Evolutionary conservation across 2,329 filamentous ascomycete species (phyloP), one percentile per base, ranked within the genome.

Genomic region (Penicillium sp.): DNA sequence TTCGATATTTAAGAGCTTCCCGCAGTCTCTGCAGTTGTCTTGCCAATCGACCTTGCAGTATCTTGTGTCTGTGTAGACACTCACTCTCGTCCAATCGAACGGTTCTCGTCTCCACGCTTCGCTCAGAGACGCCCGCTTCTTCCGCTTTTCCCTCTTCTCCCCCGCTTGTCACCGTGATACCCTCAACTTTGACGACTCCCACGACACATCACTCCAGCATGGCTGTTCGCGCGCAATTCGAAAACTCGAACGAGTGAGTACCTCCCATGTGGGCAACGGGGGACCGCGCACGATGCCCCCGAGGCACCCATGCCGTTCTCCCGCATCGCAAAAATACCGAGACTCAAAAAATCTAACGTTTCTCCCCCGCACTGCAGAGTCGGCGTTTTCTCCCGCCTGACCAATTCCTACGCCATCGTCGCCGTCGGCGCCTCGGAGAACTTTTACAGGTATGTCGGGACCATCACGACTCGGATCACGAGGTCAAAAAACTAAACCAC

Each of bases 351-450:
- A 33, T 15, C 33, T 42, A 33, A 42, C 39, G n/a, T 23, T 38
- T 36, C 21, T 21, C n/a, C n/a, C n/a, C 16, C 20, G 30, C 4
- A 23, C 34, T 37, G 20, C 61, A 96, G 90, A 74, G 87, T 98
- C 65, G 93, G 93, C 67, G 93, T 97, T 64, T 98, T 98, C 71
- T 74, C 90, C 47, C 95, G 88, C 48, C 85, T 98, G 65, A 98
- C 93, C 57, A 98, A 98, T 73, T 91, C 88, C 45, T 98, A 95
- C 71, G 89, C 90, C 58, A 79, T 98, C 59, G 88, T 96, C 58
- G 90, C 91, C 52, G 81, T 95, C 54, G 93, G 93, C 63, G 90
- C 87, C 58, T 95, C 88, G 63, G 90, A 96, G 77, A 97, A 97
- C 80, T 98, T 98, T 72, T 97, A 97, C 82, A 90, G 81, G 81